phyloP scores from a whole-genome alignment of 352 stramenopile species.

The Phytopythium kandeliae region DNA sequence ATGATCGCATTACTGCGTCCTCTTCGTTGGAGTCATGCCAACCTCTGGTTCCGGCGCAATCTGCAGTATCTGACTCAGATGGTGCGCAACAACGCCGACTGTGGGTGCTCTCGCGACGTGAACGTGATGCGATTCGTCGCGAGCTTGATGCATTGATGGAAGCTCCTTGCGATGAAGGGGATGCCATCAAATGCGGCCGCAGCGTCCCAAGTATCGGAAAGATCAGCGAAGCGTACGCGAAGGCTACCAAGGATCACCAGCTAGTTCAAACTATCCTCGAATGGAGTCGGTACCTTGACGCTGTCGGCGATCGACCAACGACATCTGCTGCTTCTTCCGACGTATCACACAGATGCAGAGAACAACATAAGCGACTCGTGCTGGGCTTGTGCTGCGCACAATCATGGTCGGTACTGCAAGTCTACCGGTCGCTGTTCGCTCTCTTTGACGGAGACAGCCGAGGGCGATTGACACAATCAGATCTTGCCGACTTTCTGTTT shows the following conservation, averaged over 20 bases:
- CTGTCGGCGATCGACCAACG: not conserved
- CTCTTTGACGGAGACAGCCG: conserved; percentile 31
- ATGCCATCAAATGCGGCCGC: not conserved
- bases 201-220: not conserved
- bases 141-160: conserved; percentile 10
- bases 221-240: not conserved
- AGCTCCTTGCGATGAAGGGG: not conserved
- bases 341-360: not conserved
- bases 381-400: conserved; percentile 28
- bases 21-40: not conserved
- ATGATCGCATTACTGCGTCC: not conserved
- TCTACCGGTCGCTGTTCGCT: conserved; percentile 35
- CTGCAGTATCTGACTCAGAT: not conserved
- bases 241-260: conserved; percentile 1
- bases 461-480: conserved; percentile 14
- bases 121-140: not conserved
- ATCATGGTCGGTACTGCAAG: conserved; percentile 14
- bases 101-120: not conserved
- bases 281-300: not conserved
- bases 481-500: conserved; percentile 18
- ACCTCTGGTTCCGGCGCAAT: not conserved
- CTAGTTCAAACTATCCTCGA: not conserved
- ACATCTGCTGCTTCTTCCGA: not conserved
- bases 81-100: not conserved
- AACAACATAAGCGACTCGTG: conserved; percentile 16